phyloP scores from a whole-genome alignment of 768 basidiomycete species.

The Cystofilobasidium bisporidii region DNA sequence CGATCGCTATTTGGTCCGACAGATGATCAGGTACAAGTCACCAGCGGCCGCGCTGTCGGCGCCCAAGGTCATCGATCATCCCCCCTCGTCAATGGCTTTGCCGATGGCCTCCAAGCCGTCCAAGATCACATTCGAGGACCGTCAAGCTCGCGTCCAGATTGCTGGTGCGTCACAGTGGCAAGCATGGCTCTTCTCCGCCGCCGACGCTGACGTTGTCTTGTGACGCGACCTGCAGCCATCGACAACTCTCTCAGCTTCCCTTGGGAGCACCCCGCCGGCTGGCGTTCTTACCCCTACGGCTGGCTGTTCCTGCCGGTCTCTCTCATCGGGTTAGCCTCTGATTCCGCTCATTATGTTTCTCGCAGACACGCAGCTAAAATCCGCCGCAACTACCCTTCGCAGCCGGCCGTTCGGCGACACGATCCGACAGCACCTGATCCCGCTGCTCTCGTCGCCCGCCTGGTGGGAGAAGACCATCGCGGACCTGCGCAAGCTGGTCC shows the following conservation, averaged over 20 bases:
- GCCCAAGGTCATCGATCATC: neutral
- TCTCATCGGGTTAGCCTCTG: slow-evolving; percentile 46
- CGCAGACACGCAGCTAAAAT: too few species aligned
- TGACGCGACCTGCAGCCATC: slow-evolving; percentile 60
- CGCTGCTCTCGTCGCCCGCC: slow-evolving; percentile 64
- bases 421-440: slow-evolving; percentile 71
- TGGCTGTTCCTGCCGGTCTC: slow-evolving; percentile 75
- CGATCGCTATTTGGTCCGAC: neutral
- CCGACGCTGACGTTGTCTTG: neutral
- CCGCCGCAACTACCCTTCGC: too few species aligned
- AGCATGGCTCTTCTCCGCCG: too few species aligned
- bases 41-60: neutral
- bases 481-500: slow-evolving; percentile 62
- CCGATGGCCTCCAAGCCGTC: neutral
- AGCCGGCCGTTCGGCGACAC: slow-evolving; percentile 66
- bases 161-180: slow-evolving; percentile 10
- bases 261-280: slow-evolving; percentile 75
- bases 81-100: neutral
- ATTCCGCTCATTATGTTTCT: too few species aligned
- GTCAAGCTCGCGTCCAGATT: neutral
- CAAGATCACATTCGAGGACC: neutral
- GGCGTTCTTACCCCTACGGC: slow-evolving; percentile 70
- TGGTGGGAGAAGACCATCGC: slow-evolving; percentile 89
- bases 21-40: slow-evolving; percentile 23
- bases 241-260: slow-evolving; percentile 89